These are phyloP conservation scores for Coprinopsis cinerea DNA, from an alignment of 768 basidiomycete species.

Conservation along the genomic window DNA sequence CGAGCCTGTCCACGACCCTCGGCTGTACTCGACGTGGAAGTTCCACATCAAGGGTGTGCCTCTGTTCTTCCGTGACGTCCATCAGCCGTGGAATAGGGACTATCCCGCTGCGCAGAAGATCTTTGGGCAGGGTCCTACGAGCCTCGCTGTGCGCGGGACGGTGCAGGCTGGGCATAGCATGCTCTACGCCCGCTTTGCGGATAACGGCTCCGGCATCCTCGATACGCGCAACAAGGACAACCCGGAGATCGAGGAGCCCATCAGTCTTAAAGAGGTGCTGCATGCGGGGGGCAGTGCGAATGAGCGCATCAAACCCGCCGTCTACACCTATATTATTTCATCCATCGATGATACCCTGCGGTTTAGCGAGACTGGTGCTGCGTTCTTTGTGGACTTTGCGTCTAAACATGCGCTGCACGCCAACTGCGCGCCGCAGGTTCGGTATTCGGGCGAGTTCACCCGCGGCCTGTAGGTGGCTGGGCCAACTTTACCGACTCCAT, in stretches of 20 bases:
- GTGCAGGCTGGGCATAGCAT: conserved; percentile 71
- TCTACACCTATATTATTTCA: conserved; percentile 83
- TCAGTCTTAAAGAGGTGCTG: conserved; percentile 33
- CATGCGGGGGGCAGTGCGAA: conserved; percentile 32
- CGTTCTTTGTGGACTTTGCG: conserved; percentile 82
- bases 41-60: conserved; percentile 57
- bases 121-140: conserved; percentile 52
- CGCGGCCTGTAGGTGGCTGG: conserved; percentile 67
- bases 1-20: conserved; percentile 39
- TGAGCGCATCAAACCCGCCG: conserved; percentile 65
- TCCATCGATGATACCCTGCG: conserved; percentile 70
- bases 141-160: conserved; percentile 57
- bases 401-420: conserved; percentile 84
- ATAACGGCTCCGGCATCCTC: conserved; percentile 59
- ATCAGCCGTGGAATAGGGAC: conserved; percentile 61
- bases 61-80: conserved; percentile 49
- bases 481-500: conserved; percentile 49
- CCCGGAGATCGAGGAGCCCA: conserved; percentile 6
- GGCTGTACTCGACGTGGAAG: conserved; percentile 79
- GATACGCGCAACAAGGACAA: conserved; percentile 32
- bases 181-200: conserved; percentile 64
- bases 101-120: conserved; percentile 71
- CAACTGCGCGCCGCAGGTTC: conserved; percentile 60
- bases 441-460: conserved; percentile 77
- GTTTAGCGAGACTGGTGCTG: conserved; percentile 83